These are phyloP conservation scores for Cyclostephanos invisitatus DNA, from an alignment of 108 stramenopile genomes.

Conservation along the genomic window DNA sequence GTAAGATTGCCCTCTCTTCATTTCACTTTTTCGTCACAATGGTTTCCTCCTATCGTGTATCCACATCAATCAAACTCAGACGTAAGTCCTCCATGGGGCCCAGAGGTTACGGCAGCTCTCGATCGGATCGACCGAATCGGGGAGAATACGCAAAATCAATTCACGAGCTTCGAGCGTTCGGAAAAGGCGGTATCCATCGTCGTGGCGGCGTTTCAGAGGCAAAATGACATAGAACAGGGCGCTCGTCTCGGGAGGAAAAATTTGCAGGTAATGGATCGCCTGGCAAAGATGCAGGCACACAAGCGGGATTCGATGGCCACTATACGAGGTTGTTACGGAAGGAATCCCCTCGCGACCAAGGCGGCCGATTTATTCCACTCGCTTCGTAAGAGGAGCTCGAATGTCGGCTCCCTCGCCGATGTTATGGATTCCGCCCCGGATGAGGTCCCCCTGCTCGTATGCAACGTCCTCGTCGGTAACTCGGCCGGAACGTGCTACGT, in stretches of 20 bases:
- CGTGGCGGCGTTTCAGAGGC: conserved; percentile 69
- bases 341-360: conserved; percentile 48
- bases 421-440: conserved; percentile 28
- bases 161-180: conserved; percentile 38
- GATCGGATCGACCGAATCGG: conserved; percentile 32
- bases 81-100: conserved; percentile 82
- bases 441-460: conserved; percentile 74
- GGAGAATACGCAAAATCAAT: conserved; percentile 4
- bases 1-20: background rate
- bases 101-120: conserved; percentile 69
- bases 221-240: conserved; percentile 85
- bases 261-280: conserved; percentile 86
- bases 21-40: background rate
- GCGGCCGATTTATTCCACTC: conserved; percentile 66
- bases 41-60: background rate
- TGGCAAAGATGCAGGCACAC: conserved; percentile 85
- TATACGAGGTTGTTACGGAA: conserved; percentile 60
- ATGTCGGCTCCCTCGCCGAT: conserved; percentile 47
- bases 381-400: conserved; percentile 38
- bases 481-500: conserved; percentile 75
- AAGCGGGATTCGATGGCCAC: conserved; percentile 60
- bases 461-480: conserved; percentile 68
- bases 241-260: conserved; percentile 87
- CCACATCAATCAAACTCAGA: conserved; percentile 10
- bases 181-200: conserved; percentile 59